A percentile compares a stretch with the other conserved stretches of the same genome.
These are phyloP conservation scores for Heimioporus sp. DNA, from an alignment of 768 basidiomycete genomes.

Conservation along the genomic window DNA sequence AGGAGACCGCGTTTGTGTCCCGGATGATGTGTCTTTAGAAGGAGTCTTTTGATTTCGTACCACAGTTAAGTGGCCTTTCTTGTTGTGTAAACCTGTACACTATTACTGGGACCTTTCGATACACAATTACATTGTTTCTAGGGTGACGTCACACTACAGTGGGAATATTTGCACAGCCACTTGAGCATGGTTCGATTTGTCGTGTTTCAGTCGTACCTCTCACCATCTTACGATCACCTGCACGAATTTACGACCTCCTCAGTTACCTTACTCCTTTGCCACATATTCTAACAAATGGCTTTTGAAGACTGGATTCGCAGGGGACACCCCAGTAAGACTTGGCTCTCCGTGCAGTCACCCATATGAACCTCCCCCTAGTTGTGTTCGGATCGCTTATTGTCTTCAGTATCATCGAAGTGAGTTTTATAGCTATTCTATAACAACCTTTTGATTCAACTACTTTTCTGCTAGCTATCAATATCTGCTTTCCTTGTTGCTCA, in stretches of 20 bases:
- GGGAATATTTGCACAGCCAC: slow-evolving; percentile 24
- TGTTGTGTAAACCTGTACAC: slow-evolving; percentile 20
- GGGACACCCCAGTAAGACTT: slow-evolving; percentile 54
- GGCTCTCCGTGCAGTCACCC: neutral
- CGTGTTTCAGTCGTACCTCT: slow-evolving; percentile 8
- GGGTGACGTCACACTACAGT: slow-evolving; percentile 23
- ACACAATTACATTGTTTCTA: neutral
- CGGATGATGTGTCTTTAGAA: slow-evolving; percentile 37
- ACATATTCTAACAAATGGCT: slow-evolving; percentile 28
- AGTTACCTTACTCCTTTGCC: slow-evolving; percentile 13
- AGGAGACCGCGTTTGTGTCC: slow-evolving; percentile 60
- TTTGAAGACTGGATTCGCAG: slow-evolving; percentile 42
- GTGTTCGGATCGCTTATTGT: slow-evolving; percentile 50
- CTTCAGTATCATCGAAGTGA: slow-evolving; percentile 65
- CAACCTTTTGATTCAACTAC: neutral
- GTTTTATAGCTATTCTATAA: slow-evolving; percentile 6
- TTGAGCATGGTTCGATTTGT: slow-evolving; percentile 18
- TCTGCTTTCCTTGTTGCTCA: slow-evolving; percentile 68
- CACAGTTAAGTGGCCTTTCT: neutral
- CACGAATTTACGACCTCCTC: slow-evolving; percentile 28
- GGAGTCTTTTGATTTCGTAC: slow-evolving; percentile 20
- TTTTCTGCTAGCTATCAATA: slow-evolving; percentile 51
- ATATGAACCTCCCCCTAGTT: slow-evolving; percentile 39
- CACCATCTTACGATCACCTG: slow-evolving; percentile 16
- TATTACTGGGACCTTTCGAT: slow-evolving; percentile 5